Percentiles rank a stretch among this genome's conserved stretches.
These are phyloP conservation scores for Salix purpurea DNA, from an alignment of 345 rosid genomes.

Conservation along the genomic window DNA sequence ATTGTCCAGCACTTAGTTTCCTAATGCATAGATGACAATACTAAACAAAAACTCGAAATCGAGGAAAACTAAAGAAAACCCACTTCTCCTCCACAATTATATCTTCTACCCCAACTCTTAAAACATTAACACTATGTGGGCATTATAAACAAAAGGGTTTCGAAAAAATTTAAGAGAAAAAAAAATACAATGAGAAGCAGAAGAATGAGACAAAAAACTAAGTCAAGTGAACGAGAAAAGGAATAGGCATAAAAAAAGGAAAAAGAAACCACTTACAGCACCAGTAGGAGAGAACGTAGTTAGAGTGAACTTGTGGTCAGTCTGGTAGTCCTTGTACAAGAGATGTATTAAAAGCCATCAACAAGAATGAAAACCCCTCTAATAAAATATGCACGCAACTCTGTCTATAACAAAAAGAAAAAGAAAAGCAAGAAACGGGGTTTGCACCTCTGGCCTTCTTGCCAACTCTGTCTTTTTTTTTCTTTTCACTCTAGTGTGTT, in stretches of 20 bases:
- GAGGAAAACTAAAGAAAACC: neutral
- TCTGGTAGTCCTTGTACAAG: conserved; percentile 85
- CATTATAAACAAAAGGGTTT: neutral
- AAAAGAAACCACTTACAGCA: conserved; percentile 49
- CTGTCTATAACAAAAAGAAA: neutral
- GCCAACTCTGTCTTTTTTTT: too few species aligned
- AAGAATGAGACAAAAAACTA: neutral
- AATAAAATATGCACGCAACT: neutral
- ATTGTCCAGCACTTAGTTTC: neutral
- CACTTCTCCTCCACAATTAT: neutral
- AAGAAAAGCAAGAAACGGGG: neutral
- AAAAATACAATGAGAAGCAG: neutral
- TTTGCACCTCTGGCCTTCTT: too few species aligned
- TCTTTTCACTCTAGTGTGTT: too few species aligned
- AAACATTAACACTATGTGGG: neutral
- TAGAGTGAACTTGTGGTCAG: conserved; percentile 80
- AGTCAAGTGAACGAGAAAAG: too few species aligned
- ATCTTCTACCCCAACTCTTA: neutral
- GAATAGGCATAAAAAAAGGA: neutral
- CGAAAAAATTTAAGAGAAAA: neutral
- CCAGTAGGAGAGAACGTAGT: conserved; percentile 80
- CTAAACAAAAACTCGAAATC: neutral
- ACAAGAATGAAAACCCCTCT: neutral
- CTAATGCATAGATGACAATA: neutral
- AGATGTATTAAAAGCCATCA: conserved; percentile 49